Evolutionary conservation across 1,284 basidiomycete species (phyloP), one percentile per base, ranked within the genome.

Genomic region (Moniliophthora roreri): DNA sequence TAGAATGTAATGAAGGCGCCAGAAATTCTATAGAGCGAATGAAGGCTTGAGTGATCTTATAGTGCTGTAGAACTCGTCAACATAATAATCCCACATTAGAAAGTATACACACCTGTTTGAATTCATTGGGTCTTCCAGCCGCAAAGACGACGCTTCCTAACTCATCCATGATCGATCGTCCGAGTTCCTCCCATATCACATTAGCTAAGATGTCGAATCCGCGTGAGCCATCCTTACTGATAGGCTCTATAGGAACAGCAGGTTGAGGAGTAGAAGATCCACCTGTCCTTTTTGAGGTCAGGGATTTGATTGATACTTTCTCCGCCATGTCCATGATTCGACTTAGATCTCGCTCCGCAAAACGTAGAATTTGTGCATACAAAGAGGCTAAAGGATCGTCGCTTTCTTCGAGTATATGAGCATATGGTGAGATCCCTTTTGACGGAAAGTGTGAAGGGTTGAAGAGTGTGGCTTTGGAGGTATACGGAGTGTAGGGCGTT

Each of bases 141-240:
- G 95, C 88, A 66, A 98, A 99, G 2, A 99, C 84, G 4, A 84
- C 71, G 32, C 71, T 72, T 0, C 94, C 95, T 35, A 98, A 73
- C 63, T 95, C 91, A 58, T 90, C 85, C 75, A 93, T 86, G 50
- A 98, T 82, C 0, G 87, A 80, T 24, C 79, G 75, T 3, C 86
- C 87, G 34, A 97, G 71, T 66, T 94, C 91, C 18, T 87, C 86
- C 91, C 94, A 97, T 10, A 98, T 73, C 2, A 95, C 90, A 61
- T 91, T 89, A 0, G 89, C 81, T 75, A 96, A 81, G 52, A 97
- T 85, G 58, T 92, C 82, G 66, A 93, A 95, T 1, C 81, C 79
- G 16, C 77, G 67, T 11, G 60, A 57, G n/a, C 65, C 63, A 20
- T 49, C 48, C 3, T 60, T 60, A 35, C 53, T 56, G 11, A 59